These are phyloP conservation scores for Paraphysoderma sedebokerense DNA, from an alignment of 371 early-diverging fungal genomes.

Conservation along the genomic window DNA sequence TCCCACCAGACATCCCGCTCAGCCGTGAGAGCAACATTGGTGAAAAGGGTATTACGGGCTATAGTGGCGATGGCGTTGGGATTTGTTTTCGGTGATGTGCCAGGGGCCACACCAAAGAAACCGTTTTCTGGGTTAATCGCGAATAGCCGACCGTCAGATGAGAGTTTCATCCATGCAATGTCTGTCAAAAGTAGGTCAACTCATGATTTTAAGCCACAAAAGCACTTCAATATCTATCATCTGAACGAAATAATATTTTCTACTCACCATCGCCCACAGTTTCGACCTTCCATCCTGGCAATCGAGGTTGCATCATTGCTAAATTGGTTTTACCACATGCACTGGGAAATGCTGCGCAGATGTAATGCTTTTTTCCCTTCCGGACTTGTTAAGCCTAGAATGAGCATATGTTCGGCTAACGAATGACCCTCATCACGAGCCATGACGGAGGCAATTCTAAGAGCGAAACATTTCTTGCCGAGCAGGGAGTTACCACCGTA, in stretches of 20 bases:
- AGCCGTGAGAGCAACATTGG: conserved; percentile 21
- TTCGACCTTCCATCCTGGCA: conserved; percentile 26
- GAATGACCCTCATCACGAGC: conserved; percentile 23
- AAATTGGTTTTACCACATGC: conserved; percentile 26
- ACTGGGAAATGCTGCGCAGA: conserved; percentile 24
- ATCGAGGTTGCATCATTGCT: conserved; percentile 19
- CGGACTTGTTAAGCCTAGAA: conserved; percentile 20
- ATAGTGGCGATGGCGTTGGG: conserved; percentile 21
- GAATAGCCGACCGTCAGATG: conserved; percentile 17
- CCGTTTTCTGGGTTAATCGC: conserved; percentile 29
- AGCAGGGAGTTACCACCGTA: conserved; percentile 25
- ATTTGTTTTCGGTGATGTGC: conserved; percentile 21
- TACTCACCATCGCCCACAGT: conserved; percentile 20
- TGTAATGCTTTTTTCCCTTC: conserved; percentile 19
- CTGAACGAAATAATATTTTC: neutral
- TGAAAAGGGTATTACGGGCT: conserved; percentile 15
- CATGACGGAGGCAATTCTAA: conserved; percentile 21
- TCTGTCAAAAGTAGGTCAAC: no score
- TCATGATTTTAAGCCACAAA: no score
- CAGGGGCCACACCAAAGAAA: conserved; percentile 29
- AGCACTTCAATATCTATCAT: neutral
- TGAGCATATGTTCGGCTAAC: conserved; percentile 25
- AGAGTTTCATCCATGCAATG: conserved; percentile 22
- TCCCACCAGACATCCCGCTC: conserved; percentile 29
- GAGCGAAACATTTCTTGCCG: conserved; percentile 22